A percentile compares a stretch with the other conserved stretches of the same genome.
Evolutionary conservation across 2,329 filamentous ascomycete genomes (phyloP).

Genomic region (Kalaharituber pfeilii): DNA sequence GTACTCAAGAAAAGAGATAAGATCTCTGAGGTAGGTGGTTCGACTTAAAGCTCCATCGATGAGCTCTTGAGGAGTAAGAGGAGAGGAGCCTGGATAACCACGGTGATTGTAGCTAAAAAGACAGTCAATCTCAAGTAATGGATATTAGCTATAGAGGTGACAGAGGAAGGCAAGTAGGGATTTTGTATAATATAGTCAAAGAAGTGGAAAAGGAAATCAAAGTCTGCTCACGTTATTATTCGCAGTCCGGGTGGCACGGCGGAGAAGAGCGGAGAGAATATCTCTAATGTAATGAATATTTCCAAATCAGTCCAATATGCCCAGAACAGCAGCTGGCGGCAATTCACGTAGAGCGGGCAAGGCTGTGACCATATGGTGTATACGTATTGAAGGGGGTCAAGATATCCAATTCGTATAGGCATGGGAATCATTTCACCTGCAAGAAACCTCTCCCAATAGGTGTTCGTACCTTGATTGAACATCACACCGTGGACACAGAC

Average conservation of each 20-base stretch:
- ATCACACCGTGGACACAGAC: not conserved
- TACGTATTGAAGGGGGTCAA: not conserved
- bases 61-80: not conserved
- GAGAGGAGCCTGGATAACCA: not conserved
- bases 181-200: not conserved
- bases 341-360: not conserved
- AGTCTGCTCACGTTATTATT: not conserved
- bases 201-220: not conserved
- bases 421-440: too few species aligned
- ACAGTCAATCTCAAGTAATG: too few species aligned
- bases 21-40: not conserved
- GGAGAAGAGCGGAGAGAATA: not conserved
- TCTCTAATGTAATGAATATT: not conserved
- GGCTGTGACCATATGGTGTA: not conserved
- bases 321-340: not conserved
- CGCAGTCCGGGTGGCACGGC: not conserved
- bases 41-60: not conserved
- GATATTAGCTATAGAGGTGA: too few species aligned
- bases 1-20: not conserved
- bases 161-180: not conserved
- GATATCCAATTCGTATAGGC: too few species aligned
- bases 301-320: not conserved
- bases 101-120: conserved; percentile 1
- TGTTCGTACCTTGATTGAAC: conserved; percentile 1
- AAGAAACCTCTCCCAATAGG: too few species aligned